Conservation (phyloP, 345 rosid species). For the Brassica nigra region DNA sequence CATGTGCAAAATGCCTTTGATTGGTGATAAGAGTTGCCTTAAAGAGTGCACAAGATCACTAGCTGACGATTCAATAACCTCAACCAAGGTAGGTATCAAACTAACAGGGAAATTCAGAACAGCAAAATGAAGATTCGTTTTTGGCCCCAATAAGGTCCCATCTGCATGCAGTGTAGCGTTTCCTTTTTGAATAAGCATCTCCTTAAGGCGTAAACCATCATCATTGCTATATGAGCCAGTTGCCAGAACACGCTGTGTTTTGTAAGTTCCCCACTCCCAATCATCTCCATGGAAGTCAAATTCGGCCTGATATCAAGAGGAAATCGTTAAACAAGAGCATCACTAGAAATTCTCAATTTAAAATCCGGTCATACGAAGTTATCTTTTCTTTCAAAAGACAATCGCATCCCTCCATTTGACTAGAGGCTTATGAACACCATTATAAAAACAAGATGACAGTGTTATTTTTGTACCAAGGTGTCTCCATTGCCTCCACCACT, state of each 20-base stretch:
- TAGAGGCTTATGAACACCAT: constrained; percentile 4
- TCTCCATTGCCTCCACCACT: constrained; percentile 99
- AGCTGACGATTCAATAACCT: constrained; percentile 90
- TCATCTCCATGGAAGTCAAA: constrained; percentile 98
- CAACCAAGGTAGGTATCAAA: constrained; percentile 90
- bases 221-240: constrained; percentile 92
- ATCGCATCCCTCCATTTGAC: neutral
- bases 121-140: constrained; percentile 95
- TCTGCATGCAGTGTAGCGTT: constrained; percentile 97
- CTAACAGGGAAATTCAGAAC: constrained; percentile 94
- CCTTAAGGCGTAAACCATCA: constrained; percentile 92
- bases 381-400: neutral
- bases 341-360: neutral
- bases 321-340: constrained; percentile 1
- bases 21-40: constrained; percentile 79
- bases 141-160: constrained; percentile 88
- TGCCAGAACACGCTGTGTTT: constrained; percentile 84
- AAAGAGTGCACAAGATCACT: constrained; percentile 77
- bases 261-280: constrained; percentile 99
- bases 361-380: neutral
- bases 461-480: constrained; percentile 61
- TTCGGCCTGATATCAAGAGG: constrained; percentile 70
- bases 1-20: constrained; percentile 92
- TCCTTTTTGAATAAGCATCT: constrained; percentile 89
- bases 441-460: constrained; percentile 12